Conservation (phyloP, 371 early-diverging fungal species). For the Mucor mucedo region DNA sequence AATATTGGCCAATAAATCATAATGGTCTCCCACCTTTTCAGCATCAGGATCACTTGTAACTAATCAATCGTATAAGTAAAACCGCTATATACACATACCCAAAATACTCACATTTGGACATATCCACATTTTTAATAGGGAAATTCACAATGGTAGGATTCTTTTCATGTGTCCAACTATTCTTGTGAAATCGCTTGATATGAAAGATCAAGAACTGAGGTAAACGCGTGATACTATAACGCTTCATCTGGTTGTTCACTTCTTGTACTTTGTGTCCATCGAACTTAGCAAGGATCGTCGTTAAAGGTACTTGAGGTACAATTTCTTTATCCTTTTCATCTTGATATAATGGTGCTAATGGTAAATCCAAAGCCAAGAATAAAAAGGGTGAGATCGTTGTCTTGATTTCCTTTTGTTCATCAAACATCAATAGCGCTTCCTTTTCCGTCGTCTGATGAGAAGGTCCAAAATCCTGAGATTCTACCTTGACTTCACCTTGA, state of each 20-base stretch:
- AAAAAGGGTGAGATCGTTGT: conserved; percentile 74
- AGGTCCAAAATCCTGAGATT: conserved; percentile 63
- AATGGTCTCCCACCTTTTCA: conserved; percentile 61
- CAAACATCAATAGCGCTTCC: conserved; percentile 44
- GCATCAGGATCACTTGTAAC: conserved; percentile 57
- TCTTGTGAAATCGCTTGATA: conserved; percentile 91
- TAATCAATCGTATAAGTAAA: conserved; percentile 11
- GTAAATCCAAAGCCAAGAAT: conserved; percentile 89
- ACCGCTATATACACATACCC: background rate
- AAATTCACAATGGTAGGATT: conserved; percentile 98
- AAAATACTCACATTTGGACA: conserved; percentile 69
- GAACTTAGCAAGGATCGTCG: conserved; percentile 82
- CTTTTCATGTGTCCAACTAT: conserved; percentile 88
- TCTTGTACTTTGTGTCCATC: conserved; percentile 82
- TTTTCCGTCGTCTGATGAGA: conserved; percentile 22
- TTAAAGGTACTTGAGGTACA: conserved; percentile 91
- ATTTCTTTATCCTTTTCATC: conserved; percentile 88
- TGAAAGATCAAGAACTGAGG: conserved; percentile 92
- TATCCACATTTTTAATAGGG: conserved; percentile 84
- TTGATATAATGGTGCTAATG: conserved; percentile 91
- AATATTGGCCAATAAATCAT: conserved; percentile 92
- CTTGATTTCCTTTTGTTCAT: conserved; percentile 56
- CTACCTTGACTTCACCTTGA: conserved; percentile 83
- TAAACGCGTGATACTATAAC: conserved; percentile 75
- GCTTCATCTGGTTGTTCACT: conserved; percentile 64